A percentile compares a stretch with the other conserved stretches of the same genome.
These are phyloP conservation scores for Apiosordaria backusii DNA, from an alignment of 495 filamentous ascomycete genomes.

Conservation along the genomic window DNA sequence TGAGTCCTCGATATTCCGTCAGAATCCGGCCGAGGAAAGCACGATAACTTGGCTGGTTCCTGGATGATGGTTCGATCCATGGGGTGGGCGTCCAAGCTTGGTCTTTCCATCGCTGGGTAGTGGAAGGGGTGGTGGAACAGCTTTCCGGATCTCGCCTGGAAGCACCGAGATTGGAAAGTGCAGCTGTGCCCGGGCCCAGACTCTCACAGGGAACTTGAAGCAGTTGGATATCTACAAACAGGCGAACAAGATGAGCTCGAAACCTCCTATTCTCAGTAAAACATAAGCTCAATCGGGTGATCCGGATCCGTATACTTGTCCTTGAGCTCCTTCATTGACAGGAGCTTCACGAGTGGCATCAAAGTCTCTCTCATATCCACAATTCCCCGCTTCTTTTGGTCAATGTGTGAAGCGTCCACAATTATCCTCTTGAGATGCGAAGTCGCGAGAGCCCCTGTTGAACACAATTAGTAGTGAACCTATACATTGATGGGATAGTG, in stretches of 20 bases:
- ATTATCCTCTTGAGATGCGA: conserved; percentile 72
- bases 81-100: background rate
- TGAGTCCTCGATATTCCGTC: background rate
- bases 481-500: background rate
- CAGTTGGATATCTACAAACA: background rate
- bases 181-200: too few species aligned
- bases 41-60: background rate
- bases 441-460: conserved; percentile 63
- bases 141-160: background rate
- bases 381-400: conserved; percentile 86
- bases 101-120: background rate
- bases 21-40: background rate
- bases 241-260: background rate
- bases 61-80: background rate
- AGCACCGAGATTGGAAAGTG: background rate
- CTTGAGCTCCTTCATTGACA: conserved; percentile 65
- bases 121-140: background rate
- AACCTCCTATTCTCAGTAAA: conserved; percentile 42
- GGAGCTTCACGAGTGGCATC: conserved; percentile 65
- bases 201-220: background rate
- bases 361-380: conserved; percentile 91
- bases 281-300: conserved; percentile 54
- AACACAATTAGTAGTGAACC: conserved; percentile 19
- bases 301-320: conserved; percentile 57
- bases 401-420: conserved; percentile 83